Evolutionary conservation across 257 asterid genomes (phyloP).

Genomic region (Petrea volubilis): DNA sequence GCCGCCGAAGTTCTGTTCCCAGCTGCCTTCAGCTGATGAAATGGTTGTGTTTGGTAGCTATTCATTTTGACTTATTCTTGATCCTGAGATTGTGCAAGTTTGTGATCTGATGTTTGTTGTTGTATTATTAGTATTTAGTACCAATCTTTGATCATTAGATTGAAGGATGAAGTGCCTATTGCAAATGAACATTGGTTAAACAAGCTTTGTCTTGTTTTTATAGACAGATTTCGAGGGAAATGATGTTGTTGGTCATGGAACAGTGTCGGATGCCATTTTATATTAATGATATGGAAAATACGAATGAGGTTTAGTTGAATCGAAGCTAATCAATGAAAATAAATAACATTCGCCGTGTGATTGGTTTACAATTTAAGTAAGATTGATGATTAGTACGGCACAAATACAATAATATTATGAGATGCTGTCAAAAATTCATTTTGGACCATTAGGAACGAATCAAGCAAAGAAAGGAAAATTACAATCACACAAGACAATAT

Average conservation of each 20-base stretch:
- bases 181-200: neutral
- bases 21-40: conserved; percentile 31
- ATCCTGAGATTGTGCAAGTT: conserved; percentile 1
- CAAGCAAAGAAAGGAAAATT: too few relatives aligned
- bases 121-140: too few relatives aligned
- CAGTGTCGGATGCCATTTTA: neutral
- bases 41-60: conserved; percentile 29
- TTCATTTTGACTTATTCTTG: conserved; percentile 1
- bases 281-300: too few relatives aligned
- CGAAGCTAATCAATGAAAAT: too few relatives aligned
- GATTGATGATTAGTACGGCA: too few relatives aligned
- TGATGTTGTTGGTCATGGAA: neutral
- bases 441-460: too few relatives aligned
- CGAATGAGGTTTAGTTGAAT: too few relatives aligned
- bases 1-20: conserved; percentile 60
- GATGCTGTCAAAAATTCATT: too few relatives aligned
- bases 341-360: too few relatives aligned
- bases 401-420: too few relatives aligned
- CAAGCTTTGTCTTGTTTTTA: neutral
- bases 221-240: neutral
- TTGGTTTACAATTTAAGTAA: too few relatives aligned
- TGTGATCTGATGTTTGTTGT: neutral
- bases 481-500: too few relatives aligned
- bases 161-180: neutral
- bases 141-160: neutral